A percentile compares a stretch with the other conserved stretches of the same genome.
phyloP scores from a whole-genome alignment of 495 filamentous ascomycete species.

The Bacidia gigantensis region DNA sequence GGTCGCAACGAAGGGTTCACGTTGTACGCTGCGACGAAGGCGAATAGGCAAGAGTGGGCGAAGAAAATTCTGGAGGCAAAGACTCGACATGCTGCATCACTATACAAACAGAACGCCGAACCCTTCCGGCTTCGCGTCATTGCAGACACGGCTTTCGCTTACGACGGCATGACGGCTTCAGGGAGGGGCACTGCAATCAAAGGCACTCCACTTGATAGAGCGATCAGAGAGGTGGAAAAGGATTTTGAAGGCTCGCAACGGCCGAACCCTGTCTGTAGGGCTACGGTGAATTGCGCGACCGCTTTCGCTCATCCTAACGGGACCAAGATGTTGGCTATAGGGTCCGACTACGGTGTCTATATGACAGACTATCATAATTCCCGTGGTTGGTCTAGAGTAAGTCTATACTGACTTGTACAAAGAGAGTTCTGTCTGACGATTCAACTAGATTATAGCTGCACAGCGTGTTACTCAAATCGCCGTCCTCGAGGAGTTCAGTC shows the following conservation, averaged over 20 bases:
- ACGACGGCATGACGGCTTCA: conserved; percentile 45
- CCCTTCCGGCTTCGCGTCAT: conserved; percentile 87
- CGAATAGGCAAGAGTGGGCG: conserved; percentile 77
- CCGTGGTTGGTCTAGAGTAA: conserved; percentile 74
- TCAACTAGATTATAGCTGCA: conserved; percentile 51
- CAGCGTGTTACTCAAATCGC: conserved; percentile 79
- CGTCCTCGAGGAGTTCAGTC: conserved; percentile 86
- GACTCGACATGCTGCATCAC: conserved; percentile 73
- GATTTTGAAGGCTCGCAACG: conserved; percentile 50
- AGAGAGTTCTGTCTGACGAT: conserved; percentile 14
- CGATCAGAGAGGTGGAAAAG: conserved; percentile 77
- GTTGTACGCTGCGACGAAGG: conserved; percentile 62
- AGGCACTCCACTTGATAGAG: conserved; percentile 82
- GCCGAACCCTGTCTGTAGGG: conserved; percentile 64
- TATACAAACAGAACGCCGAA: conserved; percentile 89
- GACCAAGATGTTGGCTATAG: conserved; percentile 82
- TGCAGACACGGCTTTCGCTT: conserved; percentile 80
- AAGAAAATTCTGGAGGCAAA: conserved; percentile 89
- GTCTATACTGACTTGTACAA: conserved; percentile 15
- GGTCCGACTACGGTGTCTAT: conserved; percentile 88
- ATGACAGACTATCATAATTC: conserved; percentile 75
- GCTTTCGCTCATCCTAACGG: conserved; percentile 67
- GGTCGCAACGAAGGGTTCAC: conserved; percentile 72
- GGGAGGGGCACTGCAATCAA: conserved; percentile 53
- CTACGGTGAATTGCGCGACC: conserved; percentile 83